phyloP scores from a whole-genome alignment of 2,329 filamentous ascomycete genomes.

The Fonsecaea multimorphosa region DNA sequence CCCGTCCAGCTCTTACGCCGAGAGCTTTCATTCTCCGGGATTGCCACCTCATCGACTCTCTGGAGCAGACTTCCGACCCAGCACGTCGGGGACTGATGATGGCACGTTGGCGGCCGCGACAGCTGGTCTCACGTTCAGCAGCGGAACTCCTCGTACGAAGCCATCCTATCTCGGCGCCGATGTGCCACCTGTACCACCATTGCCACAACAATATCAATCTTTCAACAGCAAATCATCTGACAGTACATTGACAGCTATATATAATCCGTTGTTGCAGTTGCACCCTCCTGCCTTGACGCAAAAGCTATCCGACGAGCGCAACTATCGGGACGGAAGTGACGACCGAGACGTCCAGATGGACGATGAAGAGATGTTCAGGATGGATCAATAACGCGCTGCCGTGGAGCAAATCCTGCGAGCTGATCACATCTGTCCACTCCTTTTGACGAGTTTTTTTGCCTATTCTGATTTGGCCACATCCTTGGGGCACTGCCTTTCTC shows the following conservation, averaged over 20 bases:
- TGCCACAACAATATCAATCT: conserved; percentile 63
- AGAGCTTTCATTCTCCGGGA: conserved; percentile 56
- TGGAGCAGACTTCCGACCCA: conserved; percentile 77
- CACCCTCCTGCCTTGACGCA: conserved; percentile 54
- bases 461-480: conserved; percentile 28
- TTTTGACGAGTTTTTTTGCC: conserved; percentile 22
- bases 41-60: conserved; percentile 70
- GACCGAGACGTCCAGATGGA: conserved; percentile 66
- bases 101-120: conserved; percentile 88
- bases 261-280: conserved; percentile 51
- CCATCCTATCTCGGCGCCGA: conserved; percentile 70
- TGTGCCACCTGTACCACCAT: conserved; percentile 83
- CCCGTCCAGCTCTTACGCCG: conserved; percentile 62
- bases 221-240: conserved; percentile 41
- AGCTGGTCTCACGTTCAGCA: conserved; percentile 88
- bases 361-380: conserved; percentile 95
- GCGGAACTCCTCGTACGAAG: conserved; percentile 75
- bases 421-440: conserved; percentile 4
- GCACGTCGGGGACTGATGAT: conserved; percentile 81
- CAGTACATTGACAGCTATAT: conserved; percentile 47
- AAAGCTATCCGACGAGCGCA: conserved; percentile 59
- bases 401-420: not conserved
- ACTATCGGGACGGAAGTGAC: conserved; percentile 72
- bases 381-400: conserved; percentile 76
- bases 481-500: conserved; percentile 20